Evolutionary conservation across 352 stramenopile species (phyloP).

Genomic region (Hyaloperonospora arabidopsidis): DNA sequence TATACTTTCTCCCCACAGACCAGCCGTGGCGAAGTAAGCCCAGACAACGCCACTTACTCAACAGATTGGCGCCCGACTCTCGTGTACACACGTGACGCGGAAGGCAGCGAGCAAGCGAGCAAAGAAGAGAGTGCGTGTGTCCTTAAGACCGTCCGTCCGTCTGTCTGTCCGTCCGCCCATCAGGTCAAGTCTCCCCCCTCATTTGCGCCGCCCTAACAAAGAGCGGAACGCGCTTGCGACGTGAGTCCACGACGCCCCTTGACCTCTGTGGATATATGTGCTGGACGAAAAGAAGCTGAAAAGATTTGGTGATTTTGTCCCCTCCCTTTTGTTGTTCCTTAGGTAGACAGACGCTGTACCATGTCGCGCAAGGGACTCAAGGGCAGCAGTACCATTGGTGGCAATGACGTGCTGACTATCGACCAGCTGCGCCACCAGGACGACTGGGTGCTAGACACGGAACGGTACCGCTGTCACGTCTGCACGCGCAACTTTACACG

Average conservation of each 20-base stretch:
- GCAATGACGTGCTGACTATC: slow-evolving; percentile 84
- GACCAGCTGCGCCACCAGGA: slow-evolving; percentile 83
- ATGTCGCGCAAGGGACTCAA: slow-evolving; percentile 76
- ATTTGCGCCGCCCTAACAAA: slow-evolving; percentile 6
- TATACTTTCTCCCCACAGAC: slow-evolving; percentile 18
- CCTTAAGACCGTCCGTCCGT: slow-evolving; percentile 11
- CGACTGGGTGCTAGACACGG: slow-evolving; percentile 83
- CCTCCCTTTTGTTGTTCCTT: slow-evolving; percentile 3
- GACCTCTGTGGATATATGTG: slow-evolving; percentile 1
- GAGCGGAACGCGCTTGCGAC: slow-evolving; percentile 15
- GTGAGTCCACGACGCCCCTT: slow-evolving; percentile 10
- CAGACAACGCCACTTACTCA: slow-evolving; percentile 19
- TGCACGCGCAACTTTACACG: slow-evolving; percentile 85
- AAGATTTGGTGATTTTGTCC: neutral
- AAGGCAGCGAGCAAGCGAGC: slow-evolving; percentile 23
- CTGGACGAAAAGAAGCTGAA: slow-evolving; percentile 14
- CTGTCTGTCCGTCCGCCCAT: neutral
- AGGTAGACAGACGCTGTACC: slow-evolving; percentile 14
- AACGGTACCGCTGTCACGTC: slow-evolving; percentile 83
- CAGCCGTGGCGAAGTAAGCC: slow-evolving; percentile 19
- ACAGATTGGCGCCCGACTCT: slow-evolving; percentile 23
- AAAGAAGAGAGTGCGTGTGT: slow-evolving; percentile 3
- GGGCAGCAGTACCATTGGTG: slow-evolving; percentile 54
- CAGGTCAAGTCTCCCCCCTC: slow-evolving; percentile 7
- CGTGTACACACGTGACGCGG: slow-evolving; percentile 25